phyloP scores from a whole-genome alignment of 2,329 filamentous ascomycete genomes.

The Colletotrichum caudatum region DNA sequence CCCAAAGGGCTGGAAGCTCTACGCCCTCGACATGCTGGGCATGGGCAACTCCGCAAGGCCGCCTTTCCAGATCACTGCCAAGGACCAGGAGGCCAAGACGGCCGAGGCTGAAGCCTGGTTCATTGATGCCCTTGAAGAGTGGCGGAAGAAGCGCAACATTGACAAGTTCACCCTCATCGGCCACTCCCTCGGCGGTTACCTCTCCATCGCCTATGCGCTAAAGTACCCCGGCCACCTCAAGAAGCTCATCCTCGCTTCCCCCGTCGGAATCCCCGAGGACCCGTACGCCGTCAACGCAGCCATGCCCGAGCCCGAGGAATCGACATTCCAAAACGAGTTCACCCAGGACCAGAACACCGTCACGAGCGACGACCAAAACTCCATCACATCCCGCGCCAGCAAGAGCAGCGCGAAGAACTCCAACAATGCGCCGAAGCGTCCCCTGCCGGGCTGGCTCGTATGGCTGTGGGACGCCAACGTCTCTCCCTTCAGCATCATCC shows the following conservation, averaged over 20 bases:
- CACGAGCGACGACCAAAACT: constrained; percentile 56
- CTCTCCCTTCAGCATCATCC: constrained; percentile 91
- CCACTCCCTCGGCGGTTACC: constrained; percentile 93
- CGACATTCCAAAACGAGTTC: constrained; percentile 82
- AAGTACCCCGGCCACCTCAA: constrained; percentile 96
- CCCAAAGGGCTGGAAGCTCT: constrained; percentile 85
- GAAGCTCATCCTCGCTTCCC: constrained; percentile 94
- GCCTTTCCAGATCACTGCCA: constrained; percentile 80
- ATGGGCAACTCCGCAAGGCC: constrained; percentile 49
- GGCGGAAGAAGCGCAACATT: constrained; percentile 88
- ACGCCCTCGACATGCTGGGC: constrained; percentile 65
- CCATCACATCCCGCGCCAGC: constrained; percentile 46
- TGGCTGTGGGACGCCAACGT: constrained; percentile 98
- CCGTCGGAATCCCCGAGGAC: constrained; percentile 94
- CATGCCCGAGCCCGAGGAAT: constrained; percentile 81
- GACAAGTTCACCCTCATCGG: constrained; percentile 94
- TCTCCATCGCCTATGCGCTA: constrained; percentile 92
- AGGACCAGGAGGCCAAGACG: constrained; percentile 83
- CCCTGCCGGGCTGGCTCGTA: constrained; percentile 85
- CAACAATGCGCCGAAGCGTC: constrained; percentile 59
- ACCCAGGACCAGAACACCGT: constrained; percentile 76
- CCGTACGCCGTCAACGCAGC: constrained; percentile 86
- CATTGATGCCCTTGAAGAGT: constrained; percentile 94
- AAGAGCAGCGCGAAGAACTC: constrained; percentile 53
- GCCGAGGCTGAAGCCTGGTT: constrained; percentile 95